Base-by-base conservation (phyloP, 768 basidiomycete genomes). In the Panellus pusillus region DNA sequence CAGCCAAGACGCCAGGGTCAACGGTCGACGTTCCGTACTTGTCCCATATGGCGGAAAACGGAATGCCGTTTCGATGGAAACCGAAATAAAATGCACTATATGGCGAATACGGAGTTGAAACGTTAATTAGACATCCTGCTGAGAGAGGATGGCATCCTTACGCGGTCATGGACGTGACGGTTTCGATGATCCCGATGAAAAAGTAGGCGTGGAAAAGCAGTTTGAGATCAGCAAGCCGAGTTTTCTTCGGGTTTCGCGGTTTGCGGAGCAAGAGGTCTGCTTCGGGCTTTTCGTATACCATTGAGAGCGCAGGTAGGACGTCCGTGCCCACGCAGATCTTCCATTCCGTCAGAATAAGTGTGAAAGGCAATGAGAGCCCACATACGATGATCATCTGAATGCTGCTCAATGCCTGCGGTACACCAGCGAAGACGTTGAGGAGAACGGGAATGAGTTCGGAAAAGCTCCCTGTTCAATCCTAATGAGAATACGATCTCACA, bases 281-380 rank as follows among this genome's bases (percentile, higher is more conserved):
- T 66, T 87, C 84, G n/a, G 83, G 83, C 28, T 78, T 75, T 64
- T 86, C 83, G 59, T 78, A 74, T 52, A 79, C 79, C 52, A 86
- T 66, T 24, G 80, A 74, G 8, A 87, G 72, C 5, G 83, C 70
- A 65, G 61, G 82, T 66, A 62, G 75, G 14, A 86, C 78, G 53
- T 87, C 83, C 15, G 83, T 86, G 13, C 69, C 73, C 17, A 80
- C 78, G 57, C 81, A 84, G 42, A 84, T 81, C 57, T 83, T 60
- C 48, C 74, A 73, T 72, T 77, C 67, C 28, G 32, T 35, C 36
- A 46, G 18, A 5, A 13, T 44, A 4, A n/a, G 19, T 29, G 36
- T 13, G 15, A 43, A 35, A 12, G n/a, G 15, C 43, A 9, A 32
- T 3, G 24, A 17, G 8, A 13, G 18, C 17, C 18, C 15, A 51